phyloP scores from a whole-genome alignment of 2,329 filamentous ascomycete genomes.

The Claviceps sp. region DNA sequence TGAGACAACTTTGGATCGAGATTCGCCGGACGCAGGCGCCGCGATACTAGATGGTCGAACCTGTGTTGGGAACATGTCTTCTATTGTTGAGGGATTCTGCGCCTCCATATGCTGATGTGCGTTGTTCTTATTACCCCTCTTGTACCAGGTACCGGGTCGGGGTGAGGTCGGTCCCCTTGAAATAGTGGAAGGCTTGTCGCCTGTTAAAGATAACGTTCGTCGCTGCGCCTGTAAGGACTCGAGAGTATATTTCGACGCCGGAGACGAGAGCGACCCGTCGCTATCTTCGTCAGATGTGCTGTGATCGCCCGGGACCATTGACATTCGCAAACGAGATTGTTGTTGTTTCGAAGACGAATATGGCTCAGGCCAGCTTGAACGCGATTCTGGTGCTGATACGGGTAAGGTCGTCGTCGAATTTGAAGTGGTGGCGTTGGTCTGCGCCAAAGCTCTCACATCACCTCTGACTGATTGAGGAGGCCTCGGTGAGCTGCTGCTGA shows the following conservation, averaged over 20 bases:
- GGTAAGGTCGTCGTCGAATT: neutral
- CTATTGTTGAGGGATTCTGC: neutral
- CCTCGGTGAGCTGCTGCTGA: neutral
- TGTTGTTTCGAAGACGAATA: constrained; percentile 1
- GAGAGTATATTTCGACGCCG: constrained; percentile 13
- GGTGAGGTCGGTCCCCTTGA: constrained; percentile 5
- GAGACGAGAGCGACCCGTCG: neutral
- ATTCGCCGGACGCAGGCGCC: neutral
- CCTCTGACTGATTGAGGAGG: neutral
- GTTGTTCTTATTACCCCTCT: constrained; percentile 8
- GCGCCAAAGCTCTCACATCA: neutral
- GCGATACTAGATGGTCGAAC: neutral
- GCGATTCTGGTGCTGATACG: neutral
- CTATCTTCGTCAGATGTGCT: neutral
- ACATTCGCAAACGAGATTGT: neutral
- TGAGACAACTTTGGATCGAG: constrained; percentile 6
- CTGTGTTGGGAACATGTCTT: constrained; percentile 5
- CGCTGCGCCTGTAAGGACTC: constrained; percentile 1
- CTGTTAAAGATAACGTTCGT: constrained; percentile 19
- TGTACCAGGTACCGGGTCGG: constrained; percentile 13
- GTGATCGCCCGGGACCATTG: neutral
- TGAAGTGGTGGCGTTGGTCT: neutral
- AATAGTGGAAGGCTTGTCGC: constrained; percentile 13
- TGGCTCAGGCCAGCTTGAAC: neutral
- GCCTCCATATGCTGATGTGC: neutral